Conservation (phyloP, 164 flowering plant species). For the Aristolochia californica region DNA sequence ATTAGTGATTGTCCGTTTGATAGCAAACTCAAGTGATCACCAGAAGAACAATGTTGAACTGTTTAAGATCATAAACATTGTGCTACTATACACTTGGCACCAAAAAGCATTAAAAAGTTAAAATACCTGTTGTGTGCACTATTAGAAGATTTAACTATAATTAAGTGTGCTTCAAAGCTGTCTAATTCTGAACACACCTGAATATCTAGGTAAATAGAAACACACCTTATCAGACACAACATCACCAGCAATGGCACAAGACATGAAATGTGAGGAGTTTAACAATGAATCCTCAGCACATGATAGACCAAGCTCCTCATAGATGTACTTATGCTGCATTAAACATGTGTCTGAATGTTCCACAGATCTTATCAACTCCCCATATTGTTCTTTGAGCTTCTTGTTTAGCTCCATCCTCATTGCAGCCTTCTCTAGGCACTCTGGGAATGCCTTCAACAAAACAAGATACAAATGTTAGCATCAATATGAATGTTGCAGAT, state of each 20-base stretch:
- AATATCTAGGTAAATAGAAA: no score
- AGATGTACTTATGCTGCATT: slow-evolving; percentile 10
- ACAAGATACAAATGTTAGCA: background rate
- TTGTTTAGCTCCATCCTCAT: slow-evolving; percentile 10
- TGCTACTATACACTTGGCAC: no score
- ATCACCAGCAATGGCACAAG: slow-evolving; percentile 2
- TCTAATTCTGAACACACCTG: no score
- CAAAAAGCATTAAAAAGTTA: no score
- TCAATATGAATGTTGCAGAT: no score
- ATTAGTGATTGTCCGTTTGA: no score
- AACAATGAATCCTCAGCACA: background rate
- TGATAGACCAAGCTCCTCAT: background rate
- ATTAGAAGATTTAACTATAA: no score
- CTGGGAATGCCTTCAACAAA: slow-evolving; percentile 29
- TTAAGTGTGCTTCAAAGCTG: no score
- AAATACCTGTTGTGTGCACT: no score
- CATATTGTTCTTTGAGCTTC: slow-evolving; percentile 20
- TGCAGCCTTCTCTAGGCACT: slow-evolving; percentile 22
- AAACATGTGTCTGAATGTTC: slow-evolving; percentile 11
- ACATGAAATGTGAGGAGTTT: background rate
- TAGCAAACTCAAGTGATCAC: no score
- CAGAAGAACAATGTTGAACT: no score
- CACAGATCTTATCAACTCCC: slow-evolving; percentile 16
- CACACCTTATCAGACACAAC: slow-evolving; percentile 1
- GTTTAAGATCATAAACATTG: no score